Conservation (phyloP, 495 filamentous ascomycete species). For the Aspergillus cristatus region DNA sequence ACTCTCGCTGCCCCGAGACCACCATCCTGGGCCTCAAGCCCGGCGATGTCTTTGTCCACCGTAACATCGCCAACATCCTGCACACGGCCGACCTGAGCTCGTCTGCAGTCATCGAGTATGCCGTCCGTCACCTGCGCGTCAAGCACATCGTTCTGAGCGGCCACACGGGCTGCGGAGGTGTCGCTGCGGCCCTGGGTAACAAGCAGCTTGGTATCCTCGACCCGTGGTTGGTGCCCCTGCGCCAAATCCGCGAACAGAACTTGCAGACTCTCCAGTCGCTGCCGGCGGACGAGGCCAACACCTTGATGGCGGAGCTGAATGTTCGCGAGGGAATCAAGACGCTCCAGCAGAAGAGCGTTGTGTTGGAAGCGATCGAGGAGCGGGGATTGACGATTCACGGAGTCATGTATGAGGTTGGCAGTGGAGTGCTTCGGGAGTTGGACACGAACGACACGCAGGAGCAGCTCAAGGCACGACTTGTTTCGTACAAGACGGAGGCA, state of each 20-base stretch:
- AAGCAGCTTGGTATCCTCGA: slow-evolving; percentile 68
- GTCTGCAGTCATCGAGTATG: slow-evolving; percentile 73
- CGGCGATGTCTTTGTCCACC: slow-evolving; percentile 87
- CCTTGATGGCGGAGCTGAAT: slow-evolving; percentile 59
- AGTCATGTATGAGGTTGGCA: slow-evolving; percentile 56
- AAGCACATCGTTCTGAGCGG: slow-evolving; percentile 79
- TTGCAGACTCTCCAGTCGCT: slow-evolving; percentile 38
- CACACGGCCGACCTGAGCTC: slow-evolving; percentile 68
- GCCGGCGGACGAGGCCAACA: slow-evolving; percentile 31
- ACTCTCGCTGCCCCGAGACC: slow-evolving; percentile 82
- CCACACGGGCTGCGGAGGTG: slow-evolving; percentile 75
- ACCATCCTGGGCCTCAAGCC: slow-evolving; percentile 71
- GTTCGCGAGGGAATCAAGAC: slow-evolving; percentile 56
- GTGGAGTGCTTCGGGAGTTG: slow-evolving; percentile 50
- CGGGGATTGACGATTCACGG: slow-evolving; percentile 68
- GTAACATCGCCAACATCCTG: slow-evolving; percentile 90
- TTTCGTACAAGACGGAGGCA: slow-evolving; percentile 33
- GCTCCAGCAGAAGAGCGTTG: slow-evolving; percentile 49
- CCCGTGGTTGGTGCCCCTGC: slow-evolving; percentile 69
- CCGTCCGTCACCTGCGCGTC: slow-evolving; percentile 65
- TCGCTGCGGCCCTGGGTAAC: slow-evolving; percentile 58
- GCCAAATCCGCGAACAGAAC: slow-evolving; percentile 49
- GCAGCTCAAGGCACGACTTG: slow-evolving; percentile 27
- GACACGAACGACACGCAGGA: slow-evolving; percentile 35
- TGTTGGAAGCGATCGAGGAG: slow-evolving; percentile 57